Conservation (phyloP, 768 basidiomycete species). For the Rhizopogon vinicolor region DNA sequence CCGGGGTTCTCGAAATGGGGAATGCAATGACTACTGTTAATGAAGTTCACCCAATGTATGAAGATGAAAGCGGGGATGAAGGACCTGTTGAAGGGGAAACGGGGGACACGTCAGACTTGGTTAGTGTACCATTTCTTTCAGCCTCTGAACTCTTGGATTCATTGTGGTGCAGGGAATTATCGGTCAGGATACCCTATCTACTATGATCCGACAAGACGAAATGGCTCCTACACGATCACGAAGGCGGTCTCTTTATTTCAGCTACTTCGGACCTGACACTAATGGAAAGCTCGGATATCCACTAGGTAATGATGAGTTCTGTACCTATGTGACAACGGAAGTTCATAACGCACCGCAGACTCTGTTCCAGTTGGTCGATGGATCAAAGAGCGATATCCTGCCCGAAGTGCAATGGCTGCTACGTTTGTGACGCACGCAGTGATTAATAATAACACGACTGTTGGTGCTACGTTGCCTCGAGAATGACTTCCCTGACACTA, state of each 20-base stretch:
- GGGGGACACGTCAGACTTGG: conserved; percentile 15
- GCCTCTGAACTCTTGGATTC: conserved; percentile 4
- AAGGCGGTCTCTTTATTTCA: conserved; percentile 50
- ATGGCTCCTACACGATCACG: conserved; percentile 52
- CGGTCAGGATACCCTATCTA: conserved; percentile 65
- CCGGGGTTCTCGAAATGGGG: not conserved
- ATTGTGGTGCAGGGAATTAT: conserved; percentile 49
- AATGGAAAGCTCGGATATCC: conserved; percentile 56
- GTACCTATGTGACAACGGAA: not conserved
- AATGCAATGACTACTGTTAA: conserved; percentile 4
- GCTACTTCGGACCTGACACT: conserved; percentile 30
- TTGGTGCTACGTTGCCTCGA: conserved; percentile 8
- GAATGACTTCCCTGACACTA: not conserved
- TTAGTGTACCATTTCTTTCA: conserved; percentile 8
- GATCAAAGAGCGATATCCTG: conserved; percentile 53
- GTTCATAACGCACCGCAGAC: conserved; percentile 35
- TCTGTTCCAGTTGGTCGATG: conserved; percentile 54
- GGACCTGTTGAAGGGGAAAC: conserved; percentile 7
- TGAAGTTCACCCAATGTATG: conserved; percentile 11
- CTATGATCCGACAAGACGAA: conserved; percentile 76
- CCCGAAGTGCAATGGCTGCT: conserved; percentile 54
- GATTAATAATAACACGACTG: conserved; percentile 53
- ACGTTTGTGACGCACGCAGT: conserved; percentile 71
- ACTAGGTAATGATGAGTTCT: conserved; percentile 40
- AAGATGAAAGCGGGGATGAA: conserved; percentile 15